These are phyloP conservation scores for Pseudocercospora fijiensis DNA, from an alignment of 2,329 filamentous ascomycete genomes.

Conservation along the genomic window DNA sequence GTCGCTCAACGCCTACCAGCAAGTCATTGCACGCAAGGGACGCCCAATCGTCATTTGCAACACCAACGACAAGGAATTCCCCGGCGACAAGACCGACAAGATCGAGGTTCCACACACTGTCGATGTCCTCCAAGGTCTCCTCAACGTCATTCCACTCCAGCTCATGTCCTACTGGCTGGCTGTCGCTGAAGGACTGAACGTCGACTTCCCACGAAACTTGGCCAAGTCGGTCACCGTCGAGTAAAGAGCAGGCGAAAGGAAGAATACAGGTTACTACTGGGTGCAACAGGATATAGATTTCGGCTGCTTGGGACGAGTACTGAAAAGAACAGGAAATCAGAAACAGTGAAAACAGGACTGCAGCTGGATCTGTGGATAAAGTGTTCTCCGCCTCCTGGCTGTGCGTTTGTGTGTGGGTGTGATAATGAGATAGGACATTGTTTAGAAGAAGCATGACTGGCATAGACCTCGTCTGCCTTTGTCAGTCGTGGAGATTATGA, in stretches of 20 bases:
- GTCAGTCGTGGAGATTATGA: background rate
- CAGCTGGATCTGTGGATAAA: slow-evolving; percentile 2
- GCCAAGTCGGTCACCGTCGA: slow-evolving; percentile 99
- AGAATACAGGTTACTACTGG: background rate
- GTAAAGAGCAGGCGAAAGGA: slow-evolving; percentile 52
- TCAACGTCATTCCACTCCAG: slow-evolving; percentile 97
- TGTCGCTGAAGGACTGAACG: slow-evolving; percentile 91
- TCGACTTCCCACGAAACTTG: slow-evolving; percentile 97
- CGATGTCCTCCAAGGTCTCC: slow-evolving; percentile 89
- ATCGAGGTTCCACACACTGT: slow-evolving; percentile 97
- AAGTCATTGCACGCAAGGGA: slow-evolving; percentile 93
- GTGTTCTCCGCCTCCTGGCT: background rate
- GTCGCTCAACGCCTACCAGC: slow-evolving; percentile 99
- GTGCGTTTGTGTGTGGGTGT: background rate
- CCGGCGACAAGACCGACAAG: slow-evolving; percentile 82
- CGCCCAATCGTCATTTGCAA: slow-evolving; percentile 99
- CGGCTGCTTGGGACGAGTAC: background rate
- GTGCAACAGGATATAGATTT: background rate
- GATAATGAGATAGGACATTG: background rate
- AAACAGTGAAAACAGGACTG: slow-evolving; percentile 4
- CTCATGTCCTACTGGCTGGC: slow-evolving; percentile 99
- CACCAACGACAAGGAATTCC: slow-evolving; percentile 90
- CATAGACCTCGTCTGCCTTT: background rate
- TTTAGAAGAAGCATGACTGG: background rate
- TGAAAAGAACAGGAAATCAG: background rate